Base-by-base conservation (phyloP, 306 rosid species). In the Quercus gilva region DNA sequence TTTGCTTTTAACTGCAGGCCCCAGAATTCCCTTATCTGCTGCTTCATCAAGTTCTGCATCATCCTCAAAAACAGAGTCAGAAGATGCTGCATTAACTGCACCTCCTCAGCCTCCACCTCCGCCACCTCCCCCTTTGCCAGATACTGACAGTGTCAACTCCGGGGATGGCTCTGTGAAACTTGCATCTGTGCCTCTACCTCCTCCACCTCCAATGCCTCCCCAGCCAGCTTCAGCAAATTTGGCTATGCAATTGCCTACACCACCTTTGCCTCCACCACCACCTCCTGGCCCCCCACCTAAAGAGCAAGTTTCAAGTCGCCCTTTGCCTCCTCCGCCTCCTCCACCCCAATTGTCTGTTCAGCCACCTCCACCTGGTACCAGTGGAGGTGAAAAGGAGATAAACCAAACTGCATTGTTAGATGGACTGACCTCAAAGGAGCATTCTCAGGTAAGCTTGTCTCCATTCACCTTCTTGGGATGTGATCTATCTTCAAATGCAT, bases 171-270 rank as follows among this genome's bases (percentile, higher is more conserved):
- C 97, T 67, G 83, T 76, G 86, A 58, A 88, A 74, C 94, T 96
- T 7, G 94, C 83, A 59, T 91, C 98, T 51, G 80, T 91, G 87
- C 98, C 97, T 64, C 81, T 96, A 76, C 99, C 99, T 77, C 99
- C 98, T 75, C 99, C 97, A 7, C 99, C 99, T 69, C 99, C 98
- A 17, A 86, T 96, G 91, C 99, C 99, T 12, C 96, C 93, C 45
- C 90, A 82, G 74, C 97, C 98, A 73, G 84, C 91, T 69, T 60
- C 82, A 79, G 64, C 84, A 76, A 88, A 78, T 81, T 81, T 88
- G 57, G 80, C 88, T 49, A 73, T 89, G 75, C 86, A 97, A 52
- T 86, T 94, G 84, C 98, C 94, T 19, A 88, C 83, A n/a, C 93
- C 92, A 67, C 97, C 93, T 58, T 85, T 94, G 85, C 98, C 99